Base-by-base conservation (phyloP, 1,139 yeast species). In the Candida sanyaensis region DNA sequence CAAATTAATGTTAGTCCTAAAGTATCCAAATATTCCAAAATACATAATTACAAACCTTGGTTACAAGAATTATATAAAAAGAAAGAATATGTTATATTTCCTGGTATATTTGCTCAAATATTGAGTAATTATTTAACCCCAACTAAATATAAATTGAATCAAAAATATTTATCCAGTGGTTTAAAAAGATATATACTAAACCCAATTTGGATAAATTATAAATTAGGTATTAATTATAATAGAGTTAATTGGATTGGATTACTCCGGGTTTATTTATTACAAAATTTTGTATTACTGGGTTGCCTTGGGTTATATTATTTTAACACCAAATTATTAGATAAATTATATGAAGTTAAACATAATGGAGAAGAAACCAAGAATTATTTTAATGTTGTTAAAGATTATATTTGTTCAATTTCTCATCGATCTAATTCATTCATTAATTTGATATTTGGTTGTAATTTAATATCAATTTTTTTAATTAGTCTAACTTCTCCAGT, bases 41-140 rank as follows among this genome's bases (percentile, higher is more conserved):
- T 70, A 26, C 59, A 59, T 24, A 56, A 61, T 27, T 69, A 68
- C 50, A 52, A 50, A 21, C 54, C 55, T 1, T 49, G 49, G 45
- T 48, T 70, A 12, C 45, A 55, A 13, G 42, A 46, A 32, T 41
- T 68, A n/a, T 73, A 72, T 50, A 50, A 60, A 30, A 59, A 65
- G 43, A 74, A 73, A 52, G 72, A 73, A 47, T 64, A 50, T 43
- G 41, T 72, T 9, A 58, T 73, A 7, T 74, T 59, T 51, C 77
- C 78, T 7, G 45, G 63, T 27, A 58, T 75, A 21, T 75, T 67
- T 55, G 77, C 70, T 6, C 79, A 75, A 54, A 62, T 75, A 37
- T 62, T 75, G 36, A 71, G 77, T 36, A 73, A 73, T 50, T 73
- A 72, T 56, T 60, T 75, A 50, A 71, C 79, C 0, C 79, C 79